Conservation (phyloP, 1,284 basidiomycete genomes). For the Ganoderma leucocontextum region DNA sequence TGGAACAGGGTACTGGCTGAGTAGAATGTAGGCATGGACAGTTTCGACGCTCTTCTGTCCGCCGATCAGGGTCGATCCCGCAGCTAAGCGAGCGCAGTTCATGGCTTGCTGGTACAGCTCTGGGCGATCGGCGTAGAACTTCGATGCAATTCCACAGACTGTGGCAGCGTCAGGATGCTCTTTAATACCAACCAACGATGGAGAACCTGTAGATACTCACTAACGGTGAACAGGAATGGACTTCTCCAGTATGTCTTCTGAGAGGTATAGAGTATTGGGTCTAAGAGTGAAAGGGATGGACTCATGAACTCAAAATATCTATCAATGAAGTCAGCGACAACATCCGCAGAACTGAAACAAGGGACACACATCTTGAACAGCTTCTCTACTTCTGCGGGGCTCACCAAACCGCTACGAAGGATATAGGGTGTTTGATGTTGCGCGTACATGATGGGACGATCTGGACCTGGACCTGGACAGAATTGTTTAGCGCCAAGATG, state of each 20-base stretch:
- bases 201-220: conserved; percentile 55
- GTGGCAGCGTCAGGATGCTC: conserved; percentile 10
- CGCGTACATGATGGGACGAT: conserved; percentile 42
- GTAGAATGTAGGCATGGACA: conserved; percentile 75
- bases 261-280: conserved; percentile 79
- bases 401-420: conserved; percentile 73
- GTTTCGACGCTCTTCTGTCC: conserved; percentile 81
- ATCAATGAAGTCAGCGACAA: conserved; percentile 18
- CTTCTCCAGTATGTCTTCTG: conserved; percentile 77
- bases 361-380: conserved; percentile 78
- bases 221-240: conserved; percentile 83
- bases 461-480: conserved; percentile 54
- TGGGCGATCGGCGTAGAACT: conserved; percentile 72
- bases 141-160: conserved; percentile 84
- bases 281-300: conserved; percentile 72
- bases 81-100: conserved; percentile 76
- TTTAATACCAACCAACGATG: background rate
- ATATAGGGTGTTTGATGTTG: conserved; percentile 72
- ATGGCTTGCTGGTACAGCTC: conserved; percentile 72
- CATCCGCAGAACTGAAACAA: background rate
- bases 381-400: conserved; percentile 74
- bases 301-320: conserved; percentile 85
- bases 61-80: conserved; percentile 74
- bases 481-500: background rate
- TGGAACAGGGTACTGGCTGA: conserved; percentile 78